Conservation (phyloP, 805 yeast species). For the Wickerhamomyces chambardii region DNA sequence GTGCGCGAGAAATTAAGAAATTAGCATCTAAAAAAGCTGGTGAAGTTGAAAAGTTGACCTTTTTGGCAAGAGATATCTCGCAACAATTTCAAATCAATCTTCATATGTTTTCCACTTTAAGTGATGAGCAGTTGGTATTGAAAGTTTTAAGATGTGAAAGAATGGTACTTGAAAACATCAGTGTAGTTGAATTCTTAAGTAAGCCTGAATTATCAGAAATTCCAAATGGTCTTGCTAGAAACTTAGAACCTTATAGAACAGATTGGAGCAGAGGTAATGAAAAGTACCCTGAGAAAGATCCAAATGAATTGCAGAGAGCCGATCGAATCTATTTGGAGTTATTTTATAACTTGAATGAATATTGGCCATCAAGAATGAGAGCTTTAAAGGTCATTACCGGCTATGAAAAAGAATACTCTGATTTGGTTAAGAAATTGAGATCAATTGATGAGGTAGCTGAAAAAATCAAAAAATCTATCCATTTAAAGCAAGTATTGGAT, state of each 20-base stretch:
- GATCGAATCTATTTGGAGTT: constrained; percentile 64
- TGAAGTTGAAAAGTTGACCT: constrained; percentile 38
- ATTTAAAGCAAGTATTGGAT: constrained; percentile 49
- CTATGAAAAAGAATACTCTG: constrained; percentile 59
- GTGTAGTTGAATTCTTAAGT: constrained; percentile 61
- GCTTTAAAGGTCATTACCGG: constrained; percentile 46
- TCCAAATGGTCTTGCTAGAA: constrained; percentile 43
- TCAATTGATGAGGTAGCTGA: constrained; percentile 52
- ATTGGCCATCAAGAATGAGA: constrained; percentile 68
- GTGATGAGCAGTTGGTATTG: constrained; percentile 44
- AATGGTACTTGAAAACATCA: constrained; percentile 39
- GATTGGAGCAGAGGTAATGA: constrained; percentile 28
- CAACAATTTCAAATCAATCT: constrained; percentile 78
- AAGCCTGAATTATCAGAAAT: constrained; percentile 57
- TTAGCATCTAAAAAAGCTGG: constrained; percentile 27
- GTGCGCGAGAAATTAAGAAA: constrained; percentile 31
- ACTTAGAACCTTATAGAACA: constrained; percentile 55
- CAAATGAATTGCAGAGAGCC: constrained; percentile 51
- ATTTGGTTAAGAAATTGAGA: constrained; percentile 45
- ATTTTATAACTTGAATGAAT: constrained; percentile 56
- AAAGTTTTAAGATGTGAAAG: constrained; percentile 55
- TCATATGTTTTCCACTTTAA: constrained; percentile 45
- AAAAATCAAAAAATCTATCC: constrained; percentile 39
- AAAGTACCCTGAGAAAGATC: constrained; percentile 42
- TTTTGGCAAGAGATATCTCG: constrained; percentile 61